phyloP scores from a whole-genome alignment of 2,329 filamentous ascomycete genomes.

The Arachnomyces sp. region DNA sequence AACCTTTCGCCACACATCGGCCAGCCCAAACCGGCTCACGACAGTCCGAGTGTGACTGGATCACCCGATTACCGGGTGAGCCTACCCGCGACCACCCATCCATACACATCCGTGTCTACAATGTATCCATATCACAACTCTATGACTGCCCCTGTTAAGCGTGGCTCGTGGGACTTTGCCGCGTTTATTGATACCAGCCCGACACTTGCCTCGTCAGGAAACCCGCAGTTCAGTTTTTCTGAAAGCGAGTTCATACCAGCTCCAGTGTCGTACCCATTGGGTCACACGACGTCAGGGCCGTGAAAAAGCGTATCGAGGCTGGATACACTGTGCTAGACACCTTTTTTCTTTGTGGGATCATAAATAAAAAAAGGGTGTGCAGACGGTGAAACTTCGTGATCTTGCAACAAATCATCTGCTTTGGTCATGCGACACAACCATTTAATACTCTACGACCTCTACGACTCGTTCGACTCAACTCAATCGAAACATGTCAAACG shows the following conservation, averaged over 20 bases:
- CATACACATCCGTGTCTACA: conserved; percentile 24
- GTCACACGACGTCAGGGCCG: conserved; percentile 19
- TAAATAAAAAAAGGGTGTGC: not conserved
- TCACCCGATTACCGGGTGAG: conserved; percentile 33
- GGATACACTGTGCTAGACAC: conserved; percentile 5
- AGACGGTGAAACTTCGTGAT: not conserved
- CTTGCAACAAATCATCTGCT: conserved; percentile 1
- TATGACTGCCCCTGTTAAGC: conserved; percentile 24
- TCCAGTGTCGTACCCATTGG: conserved; percentile 26
- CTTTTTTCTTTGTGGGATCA: not conserved
- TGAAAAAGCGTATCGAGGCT: too few species aligned
- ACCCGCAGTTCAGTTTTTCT: conserved; percentile 19
- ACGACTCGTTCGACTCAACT: too few species aligned
- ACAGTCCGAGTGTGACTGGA: conserved; percentile 15
- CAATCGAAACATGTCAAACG: not conserved
- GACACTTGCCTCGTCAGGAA: conserved; percentile 20
- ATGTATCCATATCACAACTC: conserved; percentile 26
- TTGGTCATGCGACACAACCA: conserved; percentile 5
- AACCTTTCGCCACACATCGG: conserved; percentile 38
- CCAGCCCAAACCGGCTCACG: conserved; percentile 17
- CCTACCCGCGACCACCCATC: conserved; percentile 23
- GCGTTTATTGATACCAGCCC: conserved; percentile 21
- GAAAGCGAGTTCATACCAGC: conserved; percentile 9
- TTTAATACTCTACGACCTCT: not conserved
- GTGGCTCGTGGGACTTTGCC: conserved; percentile 33